Conservation (phyloP, 2,329 filamentous ascomycete species). For the Neurospora sp. region DNA sequence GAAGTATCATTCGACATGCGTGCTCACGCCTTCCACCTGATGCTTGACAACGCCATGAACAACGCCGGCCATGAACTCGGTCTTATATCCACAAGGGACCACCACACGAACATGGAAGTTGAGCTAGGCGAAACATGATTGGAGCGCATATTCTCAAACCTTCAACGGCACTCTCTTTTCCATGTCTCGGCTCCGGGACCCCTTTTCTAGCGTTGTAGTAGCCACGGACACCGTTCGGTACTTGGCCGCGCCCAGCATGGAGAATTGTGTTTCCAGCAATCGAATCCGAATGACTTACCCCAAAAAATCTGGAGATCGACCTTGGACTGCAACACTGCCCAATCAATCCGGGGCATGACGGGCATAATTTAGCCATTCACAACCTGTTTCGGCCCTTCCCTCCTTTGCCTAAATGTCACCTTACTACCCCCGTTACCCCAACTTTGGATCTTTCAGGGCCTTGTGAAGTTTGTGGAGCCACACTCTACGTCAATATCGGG, state of each 20-base stretch:
- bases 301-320: neutral
- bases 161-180: neutral
- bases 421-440: neutral
- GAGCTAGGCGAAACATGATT: slow-evolving; percentile 23
- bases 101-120: slow-evolving; percentile 26
- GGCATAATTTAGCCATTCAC: neutral
- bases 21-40: slow-evolving; percentile 21
- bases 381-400: neutral
- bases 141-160: neutral
- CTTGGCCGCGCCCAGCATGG: neutral
- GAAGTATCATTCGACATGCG: slow-evolving; percentile 16
- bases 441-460: neutral
- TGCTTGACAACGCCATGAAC: slow-evolving; percentile 18
- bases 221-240: neutral
- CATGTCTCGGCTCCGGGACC: neutral
- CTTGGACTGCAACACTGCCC: neutral
- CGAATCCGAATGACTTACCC: neutral
- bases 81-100: slow-evolving; percentile 29
- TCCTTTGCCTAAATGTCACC: neutral
- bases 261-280: slow-evolving; percentile 10
- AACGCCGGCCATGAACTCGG: slow-evolving; percentile 18
- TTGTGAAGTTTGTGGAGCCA: neutral
- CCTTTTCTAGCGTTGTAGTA: neutral
- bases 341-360: neutral
- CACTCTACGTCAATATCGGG: neutral